Percentiles rank a stretch among this genome's conserved stretches.
phyloP scores from a whole-genome alignment of 2,329 filamentous ascomycete species.

The Bipolaris sorokiniana region DNA sequence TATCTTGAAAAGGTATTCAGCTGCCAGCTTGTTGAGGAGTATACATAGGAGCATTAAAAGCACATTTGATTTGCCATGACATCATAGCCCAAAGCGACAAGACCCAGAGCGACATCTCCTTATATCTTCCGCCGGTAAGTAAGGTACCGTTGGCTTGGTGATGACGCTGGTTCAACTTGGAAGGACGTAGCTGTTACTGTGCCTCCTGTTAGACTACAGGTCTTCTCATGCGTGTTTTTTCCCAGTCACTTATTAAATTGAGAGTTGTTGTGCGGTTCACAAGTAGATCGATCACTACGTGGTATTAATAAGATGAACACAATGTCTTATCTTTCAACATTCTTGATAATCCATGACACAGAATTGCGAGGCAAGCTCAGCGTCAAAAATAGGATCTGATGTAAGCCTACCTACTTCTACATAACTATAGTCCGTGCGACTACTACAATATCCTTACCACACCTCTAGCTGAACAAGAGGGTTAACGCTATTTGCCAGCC shows the following conservation, averaged over 20 bases:
- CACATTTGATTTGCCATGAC: constrained; percentile 17
- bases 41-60: constrained; percentile 18
- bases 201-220: no score
- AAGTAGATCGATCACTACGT: background rate
- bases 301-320: background rate
- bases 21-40: constrained; percentile 11
- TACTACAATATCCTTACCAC: no score
- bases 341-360: background rate
- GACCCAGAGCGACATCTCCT: constrained; percentile 15
- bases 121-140: constrained; percentile 3
- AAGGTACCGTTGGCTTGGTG: background rate
- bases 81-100: constrained; percentile 26
- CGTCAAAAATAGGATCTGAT: no score
- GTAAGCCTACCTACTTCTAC: no score
- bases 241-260: background rate
- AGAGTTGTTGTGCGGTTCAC: background rate
- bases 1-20: constrained; percentile 15
- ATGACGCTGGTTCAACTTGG: background rate
- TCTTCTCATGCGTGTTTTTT: background rate
- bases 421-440: no score
- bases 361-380: no score
- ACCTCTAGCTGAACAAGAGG: no score
- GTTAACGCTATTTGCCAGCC: no score
- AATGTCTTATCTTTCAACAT: background rate
- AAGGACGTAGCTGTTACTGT: background rate